These are phyloP conservation scores for Chenopodium suecicum DNA, from an alignment of 148 eudicot species.

Conservation along the genomic window DNA sequence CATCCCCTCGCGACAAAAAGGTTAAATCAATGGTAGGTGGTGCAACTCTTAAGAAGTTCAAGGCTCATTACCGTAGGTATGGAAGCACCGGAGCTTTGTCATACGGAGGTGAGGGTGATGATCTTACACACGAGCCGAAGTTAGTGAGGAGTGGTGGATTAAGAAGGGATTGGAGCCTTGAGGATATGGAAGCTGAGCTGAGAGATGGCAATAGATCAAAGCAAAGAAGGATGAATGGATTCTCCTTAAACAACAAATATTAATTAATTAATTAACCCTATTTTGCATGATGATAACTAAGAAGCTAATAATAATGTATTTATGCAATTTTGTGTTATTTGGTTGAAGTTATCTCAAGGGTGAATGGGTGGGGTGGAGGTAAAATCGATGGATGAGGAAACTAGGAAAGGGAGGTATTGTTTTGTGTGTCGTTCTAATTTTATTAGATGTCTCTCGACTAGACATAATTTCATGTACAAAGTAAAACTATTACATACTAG, in stretches of 20 bases:
- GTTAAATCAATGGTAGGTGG: neutral
- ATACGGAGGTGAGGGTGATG: slow-evolving; percentile 4
- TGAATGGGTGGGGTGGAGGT: neutral
- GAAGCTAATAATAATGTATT: neutral
- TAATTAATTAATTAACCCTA: neutral
- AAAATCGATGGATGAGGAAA: neutral
- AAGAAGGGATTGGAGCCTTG: slow-evolving; percentile 94
- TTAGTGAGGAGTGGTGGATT: slow-evolving; percentile 67
- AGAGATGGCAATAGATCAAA: slow-evolving; percentile 19
- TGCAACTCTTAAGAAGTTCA: slow-evolving; percentile 21
- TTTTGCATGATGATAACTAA: neutral
- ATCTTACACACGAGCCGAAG: slow-evolving; percentile 34
- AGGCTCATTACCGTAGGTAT: slow-evolving; percentile 20
- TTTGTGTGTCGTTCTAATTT: neutral
- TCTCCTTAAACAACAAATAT: neutral
- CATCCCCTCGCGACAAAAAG: slow-evolving; percentile 17
- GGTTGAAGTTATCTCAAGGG: slow-evolving; percentile 15
- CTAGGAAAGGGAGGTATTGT: neutral
- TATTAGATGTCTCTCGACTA: neutral
- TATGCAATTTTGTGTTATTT: neutral
- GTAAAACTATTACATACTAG: neutral
- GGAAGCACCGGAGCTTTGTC: slow-evolving; percentile 22
- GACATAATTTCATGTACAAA: neutral
- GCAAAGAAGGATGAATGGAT: slow-evolving; percentile 3
- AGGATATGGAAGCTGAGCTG: slow-evolving; percentile 37